phyloP scores from a whole-genome alignment of 495 filamentous ascomycete species.

The Penicillium malachiteum region DNA sequence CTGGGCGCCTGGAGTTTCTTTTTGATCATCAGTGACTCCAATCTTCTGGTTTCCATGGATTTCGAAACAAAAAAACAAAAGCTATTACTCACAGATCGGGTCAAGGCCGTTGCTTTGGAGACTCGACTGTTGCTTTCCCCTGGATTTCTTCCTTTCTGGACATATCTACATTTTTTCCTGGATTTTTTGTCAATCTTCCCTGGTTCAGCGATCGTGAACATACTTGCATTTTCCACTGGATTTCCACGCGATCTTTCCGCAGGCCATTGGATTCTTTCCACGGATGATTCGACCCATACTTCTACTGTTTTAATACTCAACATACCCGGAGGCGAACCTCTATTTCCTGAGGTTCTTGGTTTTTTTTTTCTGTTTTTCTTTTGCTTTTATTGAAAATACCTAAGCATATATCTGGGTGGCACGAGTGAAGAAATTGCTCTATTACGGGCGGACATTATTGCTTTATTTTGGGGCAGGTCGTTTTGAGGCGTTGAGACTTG shows the following conservation, averaged over 20 bases:
- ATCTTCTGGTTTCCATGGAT: no score
- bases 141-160: slow-evolving; percentile 2
- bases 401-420: slow-evolving; percentile 3
- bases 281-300: slow-evolving; percentile 6
- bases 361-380: slow-evolving; percentile 6
- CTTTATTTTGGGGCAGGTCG: background rate
- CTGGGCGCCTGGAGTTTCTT: no score
- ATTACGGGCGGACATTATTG: background rate
- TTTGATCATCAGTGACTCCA: no score
- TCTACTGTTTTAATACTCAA: slow-evolving; percentile 29
- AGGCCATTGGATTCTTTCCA: background rate
- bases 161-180: slow-evolving; percentile 8
- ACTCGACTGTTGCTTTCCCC: background rate
- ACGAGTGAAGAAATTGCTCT: background rate
- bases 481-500: background rate
- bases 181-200: slow-evolving; percentile 4
- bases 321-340: slow-evolving; percentile 18
- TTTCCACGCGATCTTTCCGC: background rate
- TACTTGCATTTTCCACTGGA: slow-evolving; percentile 15
- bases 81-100: no score
- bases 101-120: no score
- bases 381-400: slow-evolving; percentile 2
- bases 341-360: slow-evolving; percentile 9
- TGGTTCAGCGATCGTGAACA: slow-evolving; percentile 7
- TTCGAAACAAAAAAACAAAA: no score